Percentiles rank a stretch among this genome's conserved stretches.
Conservation (phyloP, 345 rosid species). For the Salix koriyanagi region DNA sequence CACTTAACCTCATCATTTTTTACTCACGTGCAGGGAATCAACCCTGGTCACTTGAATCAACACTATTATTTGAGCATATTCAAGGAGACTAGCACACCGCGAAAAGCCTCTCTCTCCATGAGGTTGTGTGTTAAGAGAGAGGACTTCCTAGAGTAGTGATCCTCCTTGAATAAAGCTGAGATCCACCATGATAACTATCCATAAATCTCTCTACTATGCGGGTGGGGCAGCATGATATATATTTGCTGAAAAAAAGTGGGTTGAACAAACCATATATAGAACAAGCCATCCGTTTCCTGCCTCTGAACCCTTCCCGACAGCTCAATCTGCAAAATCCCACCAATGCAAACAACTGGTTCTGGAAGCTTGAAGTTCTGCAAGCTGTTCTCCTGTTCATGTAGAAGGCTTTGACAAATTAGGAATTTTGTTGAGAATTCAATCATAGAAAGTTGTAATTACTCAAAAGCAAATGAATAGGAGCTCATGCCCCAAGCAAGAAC, state of each 20-base stretch:
- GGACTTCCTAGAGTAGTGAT: background rate
- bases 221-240: background rate
- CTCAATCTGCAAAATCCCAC: slow-evolving; percentile 74
- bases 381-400: slow-evolving; percentile 53
- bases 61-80: too few relatives aligned
- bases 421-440: background rate
- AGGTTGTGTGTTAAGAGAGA: too few relatives aligned
- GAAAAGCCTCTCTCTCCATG: too few relatives aligned
- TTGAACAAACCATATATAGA: slow-evolving; percentile 70
- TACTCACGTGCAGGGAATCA: background rate
- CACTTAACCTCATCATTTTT: background rate
- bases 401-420: background rate
- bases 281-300: slow-evolving; percentile 69
- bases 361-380: slow-evolving; percentile 81
- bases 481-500: background rate
- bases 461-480: background rate
- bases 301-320: slow-evolving; percentile 84
- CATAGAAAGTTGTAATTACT: background rate
- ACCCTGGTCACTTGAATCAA: background rate
- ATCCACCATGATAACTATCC: background rate
- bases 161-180: background rate
- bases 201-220: background rate
- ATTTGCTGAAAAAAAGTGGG: background rate
- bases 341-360: slow-evolving; percentile 81
- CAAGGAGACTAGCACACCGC: background rate